Evolutionary conservation across 768 basidiomycete genomes (phyloP).

Genomic region (Suillus plorans): DNA sequence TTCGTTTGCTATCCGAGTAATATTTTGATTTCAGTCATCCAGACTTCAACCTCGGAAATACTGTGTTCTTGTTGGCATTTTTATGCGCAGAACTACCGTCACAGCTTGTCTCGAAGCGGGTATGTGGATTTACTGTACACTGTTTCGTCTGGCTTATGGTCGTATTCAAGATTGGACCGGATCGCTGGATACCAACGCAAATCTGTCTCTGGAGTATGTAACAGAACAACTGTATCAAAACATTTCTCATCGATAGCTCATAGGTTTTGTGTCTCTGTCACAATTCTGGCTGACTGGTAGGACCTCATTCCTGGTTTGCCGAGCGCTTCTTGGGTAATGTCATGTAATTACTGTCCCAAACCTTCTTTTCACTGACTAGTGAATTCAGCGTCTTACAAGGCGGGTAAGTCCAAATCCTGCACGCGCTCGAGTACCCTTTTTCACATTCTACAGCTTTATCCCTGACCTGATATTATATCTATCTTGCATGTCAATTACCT

Average conservation of each 20-base stretch:
- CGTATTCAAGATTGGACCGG: conserved; percentile 50
- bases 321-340: conserved; percentile 46
- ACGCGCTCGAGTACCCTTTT: not conserved
- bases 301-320: conserved; percentile 46
- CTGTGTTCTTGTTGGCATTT: conserved; percentile 50
- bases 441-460: conserved; percentile 41
- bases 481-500: conserved; percentile 41
- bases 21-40: not conserved
- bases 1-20: conserved; percentile 11
- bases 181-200: conserved; percentile 63
- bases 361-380: not conserved
- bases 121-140: conserved; percentile 23
- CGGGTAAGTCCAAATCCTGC: conserved; percentile 30
- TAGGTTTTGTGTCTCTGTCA: conserved; percentile 43
- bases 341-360: not conserved
- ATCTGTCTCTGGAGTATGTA: conserved; percentile 50
- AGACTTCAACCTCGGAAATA: conserved; percentile 61
- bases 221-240: not conserved
- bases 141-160: not conserved
- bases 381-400: conserved; percentile 41
- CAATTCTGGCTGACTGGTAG: conserved; percentile 62
- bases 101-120: conserved; percentile 59
- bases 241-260: not conserved
- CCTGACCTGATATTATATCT: conserved; percentile 63
- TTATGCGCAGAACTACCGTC: conserved; percentile 60